Evolutionary conservation across 768 basidiomycete species (phyloP).

Genomic region (Jaapia argillacea): DNA sequence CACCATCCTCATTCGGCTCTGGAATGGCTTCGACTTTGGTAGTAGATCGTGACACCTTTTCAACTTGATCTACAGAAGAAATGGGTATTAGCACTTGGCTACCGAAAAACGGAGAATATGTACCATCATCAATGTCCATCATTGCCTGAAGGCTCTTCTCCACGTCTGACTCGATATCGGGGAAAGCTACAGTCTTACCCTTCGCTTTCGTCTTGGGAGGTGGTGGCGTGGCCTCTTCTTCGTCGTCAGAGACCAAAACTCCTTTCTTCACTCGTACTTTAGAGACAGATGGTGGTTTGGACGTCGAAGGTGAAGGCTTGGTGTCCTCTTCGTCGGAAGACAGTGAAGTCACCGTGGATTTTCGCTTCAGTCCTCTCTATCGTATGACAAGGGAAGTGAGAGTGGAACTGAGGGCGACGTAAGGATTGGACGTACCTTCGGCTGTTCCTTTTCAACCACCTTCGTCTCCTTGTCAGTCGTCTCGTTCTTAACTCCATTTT

Average conservation of each 20-base stretch:
- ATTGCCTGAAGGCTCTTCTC: slow-evolving; percentile 39
- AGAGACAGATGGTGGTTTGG: slow-evolving; percentile 27
- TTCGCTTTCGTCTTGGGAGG: slow-evolving; percentile 21
- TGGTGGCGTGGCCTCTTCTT: slow-evolving; percentile 37
- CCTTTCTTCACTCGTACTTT: slow-evolving; percentile 40
- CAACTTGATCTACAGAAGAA: slow-evolving; percentile 9
- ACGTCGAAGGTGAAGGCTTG: slow-evolving; percentile 9
- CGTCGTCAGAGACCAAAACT: slow-evolving; percentile 51
- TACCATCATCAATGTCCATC: slow-evolving; percentile 77
- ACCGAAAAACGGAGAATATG: neutral
- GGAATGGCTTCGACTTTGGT: too few species aligned
- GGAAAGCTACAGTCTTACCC: slow-evolving; percentile 21
- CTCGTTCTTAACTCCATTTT: slow-evolving; percentile 12
- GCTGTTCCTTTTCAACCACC: slow-evolving; percentile 4
- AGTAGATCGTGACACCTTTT: slow-evolving; percentile 6
- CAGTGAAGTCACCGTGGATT: slow-evolving; percentile 11
- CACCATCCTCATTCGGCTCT: slow-evolving; percentile 17
- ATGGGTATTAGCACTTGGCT: neutral
- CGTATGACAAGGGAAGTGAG: neutral
- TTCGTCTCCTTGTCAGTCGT: slow-evolving; percentile 7
- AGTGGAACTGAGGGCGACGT: neutral
- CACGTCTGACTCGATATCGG: slow-evolving; percentile 29
- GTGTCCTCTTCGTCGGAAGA: slow-evolving; percentile 3
- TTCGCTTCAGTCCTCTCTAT: slow-evolving; percentile 22
- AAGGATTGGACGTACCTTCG: neutral